Evolutionary conservation across 2,329 filamentous ascomycete genomes (phyloP), one percentile per base, ranked within the genome.

Genomic region (Botrytis deweyae): DNA sequence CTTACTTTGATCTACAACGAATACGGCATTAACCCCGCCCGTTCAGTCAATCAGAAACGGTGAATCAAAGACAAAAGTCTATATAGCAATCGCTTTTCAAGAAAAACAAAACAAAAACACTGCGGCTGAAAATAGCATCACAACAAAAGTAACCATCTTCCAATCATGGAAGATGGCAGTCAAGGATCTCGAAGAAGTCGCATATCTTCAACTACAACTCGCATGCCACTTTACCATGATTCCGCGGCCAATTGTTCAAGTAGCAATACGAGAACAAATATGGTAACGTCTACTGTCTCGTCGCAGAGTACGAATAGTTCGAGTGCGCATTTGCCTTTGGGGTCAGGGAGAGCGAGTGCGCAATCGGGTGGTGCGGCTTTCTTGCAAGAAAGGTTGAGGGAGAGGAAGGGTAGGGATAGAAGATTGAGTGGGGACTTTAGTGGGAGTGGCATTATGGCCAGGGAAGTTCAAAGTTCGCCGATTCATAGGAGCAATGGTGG

Each of bases 321-420:
- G 1, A 71, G 66, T 40, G 73, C 62, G 22, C 66, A 77, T 73
- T 73, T 76, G 22, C 74, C 71, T 42, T 66, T 72, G 58, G 59
- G 65, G 73, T 46, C 67, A 74, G 58, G 72, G 74, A 52, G 59
- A 58, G 68, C 71, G 74, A 49, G 74, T 38, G 72, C 75, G 20
- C 71, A 72, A 49, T 61, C 49, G 29, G 72, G 73, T 46, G 78
- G 79, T 14, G 70, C 75, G 38, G 80, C 77, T 72, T 74, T 82
- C 42, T 72, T 82, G 49, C 81, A 82, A 63, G 81, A 82, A 71
- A 76, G 79, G 59, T 75, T 82, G 73, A 76, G 80, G 58, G 80
- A 82, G 70, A 79, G 79, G 59, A 81, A 81, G 74, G 78, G 77
- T 9, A 80, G 80, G 72, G 78, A 78, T 49, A 74, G 74, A 42